Evolutionary conservation across 768 basidiomycete genomes (phyloP).

Genomic region (Naganishia vaughanmartiniae): DNA sequence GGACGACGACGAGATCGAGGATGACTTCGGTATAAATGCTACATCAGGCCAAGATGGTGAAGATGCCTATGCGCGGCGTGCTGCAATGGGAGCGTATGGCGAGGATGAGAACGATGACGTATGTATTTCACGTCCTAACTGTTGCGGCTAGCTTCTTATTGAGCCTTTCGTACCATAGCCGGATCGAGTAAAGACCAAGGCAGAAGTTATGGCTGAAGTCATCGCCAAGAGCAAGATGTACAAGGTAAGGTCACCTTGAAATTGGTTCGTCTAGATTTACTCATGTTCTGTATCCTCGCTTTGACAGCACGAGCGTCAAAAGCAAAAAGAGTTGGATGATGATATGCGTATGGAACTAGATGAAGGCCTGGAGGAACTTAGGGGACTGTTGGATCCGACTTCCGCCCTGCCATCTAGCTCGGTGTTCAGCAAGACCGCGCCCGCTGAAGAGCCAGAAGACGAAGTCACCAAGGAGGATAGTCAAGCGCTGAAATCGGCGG

Average conservation of each 20-base stretch:
- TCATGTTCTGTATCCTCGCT: not conserved
- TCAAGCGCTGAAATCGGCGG: conserved; percentile 28
- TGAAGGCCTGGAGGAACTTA: conserved; percentile 76
- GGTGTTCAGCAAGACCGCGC: conserved; percentile 25
- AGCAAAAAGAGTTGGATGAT: conserved; percentile 79
- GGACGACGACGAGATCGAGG: conserved; percentile 43
- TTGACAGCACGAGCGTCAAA: conserved; percentile 74
- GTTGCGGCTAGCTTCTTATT: not conserved
- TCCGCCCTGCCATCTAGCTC: conserved; percentile 49
- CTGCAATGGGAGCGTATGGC: conserved; percentile 83
- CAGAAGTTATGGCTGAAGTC: conserved; percentile 96
- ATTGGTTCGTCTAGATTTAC: not conserved
- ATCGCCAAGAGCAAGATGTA: conserved; percentile 95
- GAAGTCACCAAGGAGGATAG: not conserved
- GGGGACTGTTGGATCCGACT: conserved; percentile 59
- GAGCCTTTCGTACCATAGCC: conserved; percentile 57
- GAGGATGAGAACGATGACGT: conserved; percentile 65
- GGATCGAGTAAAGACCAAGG: conserved; percentile 80
- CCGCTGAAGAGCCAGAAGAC: not conserved
- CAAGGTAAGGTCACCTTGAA: conserved; percentile 62
- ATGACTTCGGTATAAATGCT: conserved; percentile 69
- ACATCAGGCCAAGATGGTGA: conserved; percentile 52
- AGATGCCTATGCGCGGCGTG: conserved; percentile 58
- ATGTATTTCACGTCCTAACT: conserved; percentile 41
- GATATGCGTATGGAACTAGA: conserved; percentile 84